These are phyloP conservation scores for Raffaelea deltoideospora DNA, from an alignment of 2,329 filamentous ascomycete species.

Conservation along the genomic window DNA sequence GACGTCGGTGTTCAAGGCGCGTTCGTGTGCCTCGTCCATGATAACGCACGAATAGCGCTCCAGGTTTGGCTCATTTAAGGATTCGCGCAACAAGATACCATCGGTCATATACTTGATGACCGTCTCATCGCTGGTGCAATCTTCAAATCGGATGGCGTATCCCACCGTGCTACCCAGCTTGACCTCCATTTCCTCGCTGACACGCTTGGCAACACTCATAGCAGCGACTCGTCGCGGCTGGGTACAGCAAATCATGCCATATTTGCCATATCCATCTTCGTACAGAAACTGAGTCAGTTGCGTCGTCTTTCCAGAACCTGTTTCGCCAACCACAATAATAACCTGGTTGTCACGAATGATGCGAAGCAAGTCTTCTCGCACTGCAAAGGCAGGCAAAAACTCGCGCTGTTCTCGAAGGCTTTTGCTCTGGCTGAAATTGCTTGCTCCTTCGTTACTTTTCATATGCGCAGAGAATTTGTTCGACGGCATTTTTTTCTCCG, in stretches of 20 bases:
- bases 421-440: slow-evolving; percentile 87
- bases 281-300: slow-evolving; percentile 92
- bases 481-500: too few species aligned
- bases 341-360: slow-evolving; percentile 97
- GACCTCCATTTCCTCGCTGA: slow-evolving; percentile 96
- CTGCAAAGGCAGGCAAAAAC: slow-evolving; percentile 87
- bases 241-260: slow-evolving; percentile 88
- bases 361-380: slow-evolving; percentile 78
- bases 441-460: slow-evolving; percentile 75
- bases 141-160: slow-evolving; percentile 96
- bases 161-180: slow-evolving; percentile 76
- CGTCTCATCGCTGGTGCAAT: slow-evolving; percentile 91
- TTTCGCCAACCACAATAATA: slow-evolving; percentile 91
- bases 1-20: slow-evolving; percentile 91
- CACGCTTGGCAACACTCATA: slow-evolving; percentile 97
- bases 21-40: slow-evolving; percentile 98
- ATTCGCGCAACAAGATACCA: slow-evolving; percentile 84
- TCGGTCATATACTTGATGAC: slow-evolving; percentile 99
- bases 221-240: slow-evolving; percentile 92
- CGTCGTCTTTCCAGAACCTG: slow-evolving; percentile 93
- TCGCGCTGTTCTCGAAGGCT: slow-evolving; percentile 81
- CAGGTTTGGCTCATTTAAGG: slow-evolving; percentile 78
- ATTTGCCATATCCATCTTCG: slow-evolving; percentile 82
- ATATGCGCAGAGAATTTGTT: slow-evolving; percentile 83
- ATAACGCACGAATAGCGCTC: slow-evolving; percentile 97